These are phyloP conservation scores for Saitozyma sp. DNA, from an alignment of 768 basidiomycete species.

Conservation along the genomic window DNA sequence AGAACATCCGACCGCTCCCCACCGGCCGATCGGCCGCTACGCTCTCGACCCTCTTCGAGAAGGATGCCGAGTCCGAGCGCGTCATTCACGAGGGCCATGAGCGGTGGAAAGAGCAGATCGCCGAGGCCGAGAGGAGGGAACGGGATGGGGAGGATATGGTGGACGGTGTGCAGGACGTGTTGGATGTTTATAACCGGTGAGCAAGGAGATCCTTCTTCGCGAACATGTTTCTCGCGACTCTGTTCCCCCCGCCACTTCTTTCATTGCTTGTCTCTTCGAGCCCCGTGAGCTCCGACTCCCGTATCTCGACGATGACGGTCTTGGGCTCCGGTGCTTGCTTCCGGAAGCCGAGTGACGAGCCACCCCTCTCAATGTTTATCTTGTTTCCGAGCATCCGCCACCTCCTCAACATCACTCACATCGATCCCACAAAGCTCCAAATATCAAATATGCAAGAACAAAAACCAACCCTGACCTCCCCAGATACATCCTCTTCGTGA, in stretches of 20 bases:
- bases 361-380: too few species aligned
- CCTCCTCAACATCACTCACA: too few species aligned
- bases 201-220: conserved; percentile 6
- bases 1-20: conserved; percentile 57
- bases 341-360: too few species aligned
- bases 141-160: conserved; percentile 56
- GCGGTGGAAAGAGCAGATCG: conserved; percentile 49
- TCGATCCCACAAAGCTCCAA: too few species aligned
- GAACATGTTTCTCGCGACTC: neutral
- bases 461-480: too few species aligned
- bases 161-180: conserved; percentile 71
- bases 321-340: too few species aligned
- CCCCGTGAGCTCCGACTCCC: too few species aligned
- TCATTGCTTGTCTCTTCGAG: too few species aligned
- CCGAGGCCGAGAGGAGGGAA: conserved; percentile 53
- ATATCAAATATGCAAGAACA: too few species aligned
- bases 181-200: conserved; percentile 76
- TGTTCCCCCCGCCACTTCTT: too few species aligned
- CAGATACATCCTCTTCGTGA: conserved; percentile 77
- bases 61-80: conserved; percentile 66
- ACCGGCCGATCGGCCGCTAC: conserved; percentile 56
- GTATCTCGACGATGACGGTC: too few species aligned
- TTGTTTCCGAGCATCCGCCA: too few species aligned
- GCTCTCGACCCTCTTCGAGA: conserved; percentile 53
- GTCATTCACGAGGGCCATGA: conserved; percentile 55